Conservation (phyloP, 257 asterid genomes). For the Solanum virginianum region DNA sequence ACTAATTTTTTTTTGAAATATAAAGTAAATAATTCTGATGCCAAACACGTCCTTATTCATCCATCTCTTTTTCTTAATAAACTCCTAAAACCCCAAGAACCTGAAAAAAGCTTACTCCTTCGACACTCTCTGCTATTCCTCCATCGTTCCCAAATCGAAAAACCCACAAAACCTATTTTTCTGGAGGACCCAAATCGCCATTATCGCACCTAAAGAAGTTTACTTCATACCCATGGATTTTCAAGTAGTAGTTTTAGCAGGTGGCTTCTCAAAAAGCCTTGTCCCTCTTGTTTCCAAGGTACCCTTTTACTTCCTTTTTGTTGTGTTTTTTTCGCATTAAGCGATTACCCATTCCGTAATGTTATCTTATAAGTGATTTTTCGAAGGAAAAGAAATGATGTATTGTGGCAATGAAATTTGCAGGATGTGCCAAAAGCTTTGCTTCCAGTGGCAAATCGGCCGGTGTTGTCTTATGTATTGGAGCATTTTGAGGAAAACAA, state of each 20-base stretch:
- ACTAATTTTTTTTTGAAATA: too few species aligned
- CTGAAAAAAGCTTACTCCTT: not conserved
- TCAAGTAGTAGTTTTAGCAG: constrained; percentile 87
- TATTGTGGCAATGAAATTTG: not conserved
- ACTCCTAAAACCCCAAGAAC: not conserved
- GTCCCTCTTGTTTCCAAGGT: constrained; percentile 93
- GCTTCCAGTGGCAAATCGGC: constrained; percentile 82
- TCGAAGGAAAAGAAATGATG: not conserved
- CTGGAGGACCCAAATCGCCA: not conserved
- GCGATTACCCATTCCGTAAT: not conserved
- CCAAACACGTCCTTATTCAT: not conserved
- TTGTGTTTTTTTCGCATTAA: not conserved
- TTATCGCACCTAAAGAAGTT: not conserved
- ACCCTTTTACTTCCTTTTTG: not conserved
- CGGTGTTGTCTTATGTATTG: constrained; percentile 68
- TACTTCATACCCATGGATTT: constrained; percentile 44
- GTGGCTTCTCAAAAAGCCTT: constrained; percentile 75
- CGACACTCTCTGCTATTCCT: not conserved
- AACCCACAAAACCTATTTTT: not conserved
- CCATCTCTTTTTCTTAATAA: not conserved
- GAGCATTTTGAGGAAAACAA: constrained; percentile 79
- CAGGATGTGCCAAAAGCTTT: constrained; percentile 91
- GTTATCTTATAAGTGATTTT: not conserved
- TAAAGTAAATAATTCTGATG: too few species aligned
- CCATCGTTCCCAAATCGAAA: not conserved